Base-by-base conservation (phyloP, 305 asterid genomes). In the Fraxinus sp. region DNA sequence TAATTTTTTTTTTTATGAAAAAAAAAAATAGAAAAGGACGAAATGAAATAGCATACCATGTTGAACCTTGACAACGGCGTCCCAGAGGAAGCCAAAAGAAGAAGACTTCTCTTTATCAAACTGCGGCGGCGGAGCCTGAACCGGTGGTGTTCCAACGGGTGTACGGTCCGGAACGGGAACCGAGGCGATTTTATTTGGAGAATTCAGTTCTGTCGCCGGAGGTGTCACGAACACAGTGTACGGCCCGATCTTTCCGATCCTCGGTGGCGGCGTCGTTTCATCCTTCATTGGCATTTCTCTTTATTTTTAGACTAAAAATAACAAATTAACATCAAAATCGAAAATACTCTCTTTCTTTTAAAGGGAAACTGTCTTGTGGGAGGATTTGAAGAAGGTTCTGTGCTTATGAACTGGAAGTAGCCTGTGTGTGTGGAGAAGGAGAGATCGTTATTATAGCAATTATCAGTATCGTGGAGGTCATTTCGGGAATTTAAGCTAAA, bases 191-290 rank as follows among this genome's bases (percentile, higher is more conserved):
- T 59, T 85, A 20, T 55, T 85, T n/a, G 92, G 90, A 57, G 92
- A 88, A 28, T 85, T 88, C 82, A 90, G 85, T 80, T 80, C 82
- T 1, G 87, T 90, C 7, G 95, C 81, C 2, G 97, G 96, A 78
- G 98, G 97, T 75, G 99, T 96, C 72, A 96, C 90, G 85, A 96
- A 96, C 81, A 96, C 99, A n/a, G 98, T 96, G 91, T 96, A 96
- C 6, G 98, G 99, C 1, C 99, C 99, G 95, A 96, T 96, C 97
- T 96, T 94, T 7, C 98, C 99, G 92, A 96, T 96, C 91, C 94
- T 89, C 75, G 98, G 99, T 49, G 98, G 95, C 81, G 97, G 99
- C 76, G 97, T 89, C 8, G 90, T 81, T 59, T 89, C 94, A 10
- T 79, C 78, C 85, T 87, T 89, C 83, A 86, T 89, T 79, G 96